phyloP scores from a whole-genome alignment of 352 stramenopile species.

The Globisporangium ultimum region DNA sequence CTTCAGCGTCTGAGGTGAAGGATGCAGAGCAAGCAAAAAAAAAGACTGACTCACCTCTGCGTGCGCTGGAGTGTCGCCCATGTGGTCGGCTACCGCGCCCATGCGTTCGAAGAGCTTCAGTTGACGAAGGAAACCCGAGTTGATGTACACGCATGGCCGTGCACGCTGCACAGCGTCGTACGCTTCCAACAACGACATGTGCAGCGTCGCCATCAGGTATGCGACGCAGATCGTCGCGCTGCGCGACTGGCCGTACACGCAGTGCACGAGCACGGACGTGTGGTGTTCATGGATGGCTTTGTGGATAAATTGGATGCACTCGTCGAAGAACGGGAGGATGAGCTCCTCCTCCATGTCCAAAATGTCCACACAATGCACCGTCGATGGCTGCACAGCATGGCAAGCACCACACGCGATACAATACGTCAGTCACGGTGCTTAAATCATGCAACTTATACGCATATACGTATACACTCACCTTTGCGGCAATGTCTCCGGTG shows the following conservation, averaged over 20 bases:
- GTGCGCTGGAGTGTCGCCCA: conserved; percentile 49
- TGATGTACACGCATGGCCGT: conserved; percentile 77
- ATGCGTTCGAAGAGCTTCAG: conserved; percentile 70
- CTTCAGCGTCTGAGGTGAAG: neutral
- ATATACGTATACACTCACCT: conserved; percentile 19
- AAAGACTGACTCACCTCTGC: conserved; percentile 28
- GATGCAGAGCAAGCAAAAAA: too few species aligned
- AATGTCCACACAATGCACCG: conserved; percentile 53
- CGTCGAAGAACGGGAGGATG: conserved; percentile 54
- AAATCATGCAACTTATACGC: neutral
- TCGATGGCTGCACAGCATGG: conserved; percentile 12
- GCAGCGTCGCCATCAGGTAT: conserved; percentile 56
- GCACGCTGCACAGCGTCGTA: conserved; percentile 60
- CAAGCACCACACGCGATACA: neutral
- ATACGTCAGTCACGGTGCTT: neutral
- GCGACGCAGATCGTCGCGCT: conserved; percentile 72
- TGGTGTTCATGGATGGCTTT: neutral
- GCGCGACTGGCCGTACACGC: conserved; percentile 76
- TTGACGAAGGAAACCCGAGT: conserved; percentile 66
- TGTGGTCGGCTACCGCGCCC: conserved; percentile 31
- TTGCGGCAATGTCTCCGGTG: conserved; percentile 44
- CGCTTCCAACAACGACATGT: conserved; percentile 34
- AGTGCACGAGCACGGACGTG: conserved; percentile 55
- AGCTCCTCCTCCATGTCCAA: conserved; percentile 77
- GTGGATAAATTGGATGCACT: conserved; percentile 31